Evolutionary conservation across 768 basidiomycete species (phyloP).

Genomic region (Aureoboletus auriporus): DNA sequence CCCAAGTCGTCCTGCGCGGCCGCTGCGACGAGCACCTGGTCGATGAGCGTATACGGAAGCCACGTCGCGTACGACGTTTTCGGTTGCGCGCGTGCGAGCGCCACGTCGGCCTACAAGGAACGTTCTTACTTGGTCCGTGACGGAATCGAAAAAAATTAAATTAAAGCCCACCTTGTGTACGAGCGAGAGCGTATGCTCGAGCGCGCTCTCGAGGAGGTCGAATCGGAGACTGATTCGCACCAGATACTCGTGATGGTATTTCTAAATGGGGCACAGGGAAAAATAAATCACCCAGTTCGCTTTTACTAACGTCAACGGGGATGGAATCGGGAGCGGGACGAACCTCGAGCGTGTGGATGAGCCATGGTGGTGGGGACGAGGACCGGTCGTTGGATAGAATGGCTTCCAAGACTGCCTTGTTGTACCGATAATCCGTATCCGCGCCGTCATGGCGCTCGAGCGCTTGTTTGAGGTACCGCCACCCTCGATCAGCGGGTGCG

Average conservation of each 20-base stretch:
- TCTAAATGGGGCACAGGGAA: slow-evolving; percentile 26
- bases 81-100: slow-evolving; percentile 47
- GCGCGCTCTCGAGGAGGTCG: slow-evolving; percentile 73
- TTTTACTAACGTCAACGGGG: not conserved
- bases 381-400: slow-evolving; percentile 64
- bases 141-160: slow-evolving; percentile 2
- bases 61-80: slow-evolving; percentile 63
- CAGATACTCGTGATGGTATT: slow-evolving; percentile 78
- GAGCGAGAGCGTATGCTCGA: slow-evolving; percentile 67
- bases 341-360: slow-evolving; percentile 74
- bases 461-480: slow-evolving; percentile 82
- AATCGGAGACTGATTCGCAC: slow-evolving; percentile 75
- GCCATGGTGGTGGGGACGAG: slow-evolving; percentile 74
- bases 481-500: slow-evolving; percentile 71
- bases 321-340: slow-evolving; percentile 4
- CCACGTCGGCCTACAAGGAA: slow-evolving; percentile 46
- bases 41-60: slow-evolving; percentile 81
- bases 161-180: slow-evolving; percentile 72
- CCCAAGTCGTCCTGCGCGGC: slow-evolving; percentile 49
- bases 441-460: slow-evolving; percentile 73
- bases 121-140: too few relatives aligned
- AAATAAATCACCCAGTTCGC: not conserved
- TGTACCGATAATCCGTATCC: slow-evolving; percentile 72
- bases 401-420: slow-evolving; percentile 72
- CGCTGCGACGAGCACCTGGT: slow-evolving; percentile 72